phyloP scores from a whole-genome alignment of 192 early-diverging fungal species.

The Linnemannia exigua region DNA sequence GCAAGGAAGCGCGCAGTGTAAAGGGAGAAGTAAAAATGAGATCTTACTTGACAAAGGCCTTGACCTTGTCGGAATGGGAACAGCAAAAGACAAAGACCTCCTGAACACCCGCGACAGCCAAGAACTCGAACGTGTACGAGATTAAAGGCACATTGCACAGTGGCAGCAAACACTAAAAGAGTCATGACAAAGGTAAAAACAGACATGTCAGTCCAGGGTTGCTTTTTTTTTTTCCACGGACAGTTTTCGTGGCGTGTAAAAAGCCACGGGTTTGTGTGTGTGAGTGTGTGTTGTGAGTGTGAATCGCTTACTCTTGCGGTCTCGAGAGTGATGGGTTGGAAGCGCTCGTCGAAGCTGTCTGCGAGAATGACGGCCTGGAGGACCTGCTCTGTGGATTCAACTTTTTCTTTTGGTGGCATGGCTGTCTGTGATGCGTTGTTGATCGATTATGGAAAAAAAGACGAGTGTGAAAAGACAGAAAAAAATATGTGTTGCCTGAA shows the following conservation, averaged over 20 bases:
- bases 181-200: background rate
- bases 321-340: conserved; percentile 88
- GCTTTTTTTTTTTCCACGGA: conserved; percentile 11
- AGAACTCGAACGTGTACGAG: conserved; percentile 95
- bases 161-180: conserved; percentile 86
- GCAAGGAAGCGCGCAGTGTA: background rate
- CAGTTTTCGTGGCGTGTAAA: too few species aligned
- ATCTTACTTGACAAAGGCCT: conserved; percentile 84
- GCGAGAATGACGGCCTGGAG: conserved; percentile 94
- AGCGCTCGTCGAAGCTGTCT: conserved; percentile 90
- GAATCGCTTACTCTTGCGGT: conserved; percentile 80
- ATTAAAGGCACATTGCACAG: conserved; percentile 97
- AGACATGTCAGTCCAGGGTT: background rate
- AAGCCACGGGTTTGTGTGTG: background rate
- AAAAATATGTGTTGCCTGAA: background rate
- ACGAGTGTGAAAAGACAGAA: background rate
- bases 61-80: conserved; percentile 86
- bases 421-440: background rate
- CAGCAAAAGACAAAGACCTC: conserved; percentile 91
- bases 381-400: conserved; percentile 71
- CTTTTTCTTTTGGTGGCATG: conserved; percentile 57
- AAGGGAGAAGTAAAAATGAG: background rate
- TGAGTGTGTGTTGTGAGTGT: too few species aligned
- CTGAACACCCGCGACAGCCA: conserved; percentile 88
- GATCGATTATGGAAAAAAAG: background rate